Conservation (phyloP, 192 early-diverging fungal genomes). For the Haplosporangium gracile region DNA sequence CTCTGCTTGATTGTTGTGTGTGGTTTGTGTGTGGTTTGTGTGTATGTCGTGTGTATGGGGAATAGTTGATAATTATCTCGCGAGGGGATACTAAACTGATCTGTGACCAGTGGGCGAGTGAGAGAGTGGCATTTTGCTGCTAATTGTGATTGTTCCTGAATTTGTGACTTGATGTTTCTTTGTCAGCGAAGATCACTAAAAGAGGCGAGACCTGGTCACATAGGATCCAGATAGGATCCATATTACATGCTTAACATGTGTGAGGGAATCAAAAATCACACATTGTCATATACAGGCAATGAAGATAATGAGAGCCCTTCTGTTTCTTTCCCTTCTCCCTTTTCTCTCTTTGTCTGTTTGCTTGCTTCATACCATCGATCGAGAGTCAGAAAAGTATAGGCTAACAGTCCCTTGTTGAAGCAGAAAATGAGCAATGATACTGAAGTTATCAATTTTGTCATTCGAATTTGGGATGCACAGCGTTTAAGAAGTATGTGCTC, state of each 20-base stretch:
- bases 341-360: not conserved
- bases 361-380: not conserved
- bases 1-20: no score
- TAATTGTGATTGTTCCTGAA: not conserved
- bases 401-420: not conserved
- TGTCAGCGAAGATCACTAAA: constrained; percentile 4
- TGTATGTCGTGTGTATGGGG: no score
- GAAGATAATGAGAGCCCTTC: not conserved
- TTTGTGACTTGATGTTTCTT: not conserved
- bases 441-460: not conserved
- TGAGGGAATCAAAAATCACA: not conserved
- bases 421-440: not conserved
- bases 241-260: not conserved
- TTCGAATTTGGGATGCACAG: constrained; percentile 4
- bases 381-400: no score
- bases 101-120: not conserved
- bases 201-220: not conserved
- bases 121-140: not conserved
- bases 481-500: not conserved
- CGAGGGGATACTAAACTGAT: not conserved
- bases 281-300: not conserved
- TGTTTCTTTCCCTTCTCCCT: not conserved
- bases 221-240: constrained; percentile 1
- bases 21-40: no score
- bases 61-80: not conserved